These are phyloP conservation scores for Aspergillus kassunensis DNA, from an alignment of 495 filamentous ascomycete species.

Conservation along the genomic window DNA sequence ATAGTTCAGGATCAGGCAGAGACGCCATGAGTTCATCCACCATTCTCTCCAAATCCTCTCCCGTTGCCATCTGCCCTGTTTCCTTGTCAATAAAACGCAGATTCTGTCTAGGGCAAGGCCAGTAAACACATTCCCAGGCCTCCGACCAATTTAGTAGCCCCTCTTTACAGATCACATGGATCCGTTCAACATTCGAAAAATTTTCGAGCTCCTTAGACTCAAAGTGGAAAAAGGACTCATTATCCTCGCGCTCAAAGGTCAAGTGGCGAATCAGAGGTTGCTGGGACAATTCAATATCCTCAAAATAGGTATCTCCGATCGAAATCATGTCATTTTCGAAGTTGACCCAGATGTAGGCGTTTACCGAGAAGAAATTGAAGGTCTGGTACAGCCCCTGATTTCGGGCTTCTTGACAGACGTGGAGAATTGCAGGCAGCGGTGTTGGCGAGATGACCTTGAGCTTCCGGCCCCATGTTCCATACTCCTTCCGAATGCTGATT, in stretches of 20 bases:
- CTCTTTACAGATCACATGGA: neutral
- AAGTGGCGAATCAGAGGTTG: neutral
- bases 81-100: slow-evolving; percentile 1
- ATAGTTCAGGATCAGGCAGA: too few species aligned
- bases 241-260: neutral
- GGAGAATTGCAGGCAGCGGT: neutral
- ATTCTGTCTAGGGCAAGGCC: neutral
- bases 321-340: slow-evolving; percentile 1
- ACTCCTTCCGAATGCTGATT: neutral
- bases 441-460: neutral
- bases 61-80: neutral
- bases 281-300: neutral
- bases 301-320: neutral
- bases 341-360: slow-evolving; percentile 3
- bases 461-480: neutral
- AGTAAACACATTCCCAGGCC: neutral
- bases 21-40: too few species aligned
- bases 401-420: slow-evolving; percentile 1
- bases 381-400: neutral
- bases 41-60: neutral
- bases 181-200: neutral
- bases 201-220: neutral
- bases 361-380: neutral
- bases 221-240: neutral
- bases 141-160: neutral